Percentiles rank a stretch among this genome's conserved stretches.
Evolutionary conservation across 202 grass and related monocot genomes (phyloP).

Genomic region (Elaeis oleifera): DNA sequence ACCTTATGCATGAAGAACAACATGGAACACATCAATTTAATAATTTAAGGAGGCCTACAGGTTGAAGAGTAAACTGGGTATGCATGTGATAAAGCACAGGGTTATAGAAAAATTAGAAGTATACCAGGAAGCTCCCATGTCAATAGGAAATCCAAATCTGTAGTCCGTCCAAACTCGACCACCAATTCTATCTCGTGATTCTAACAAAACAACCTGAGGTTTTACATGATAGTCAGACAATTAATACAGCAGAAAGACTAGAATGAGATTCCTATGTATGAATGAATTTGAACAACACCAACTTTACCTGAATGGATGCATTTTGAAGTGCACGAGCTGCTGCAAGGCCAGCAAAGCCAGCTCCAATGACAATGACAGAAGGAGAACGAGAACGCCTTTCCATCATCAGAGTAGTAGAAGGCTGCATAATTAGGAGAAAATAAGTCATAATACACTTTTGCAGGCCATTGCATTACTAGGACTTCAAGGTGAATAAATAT

Average conservation of each 20-base stretch:
- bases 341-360: slow-evolving; percentile 93
- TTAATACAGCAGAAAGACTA: not conserved
- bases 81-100: not conserved
- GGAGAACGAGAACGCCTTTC: slow-evolving; percentile 41
- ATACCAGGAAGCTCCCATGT: slow-evolving; percentile 93
- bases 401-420: slow-evolving; percentile 42
- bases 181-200: slow-evolving; percentile 94
- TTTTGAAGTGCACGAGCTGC: slow-evolving; percentile 83
- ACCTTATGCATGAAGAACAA: slow-evolving; percentile 39
- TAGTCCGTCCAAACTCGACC: slow-evolving; percentile 89
- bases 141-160: slow-evolving; percentile 94
- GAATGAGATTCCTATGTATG: not conserved
- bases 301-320: slow-evolving; percentile 67
- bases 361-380: slow-evolving; percentile 87
- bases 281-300: not conserved
- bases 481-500: not conserved
- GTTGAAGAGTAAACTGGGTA: not conserved
- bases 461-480: not conserved
- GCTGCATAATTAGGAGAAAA: slow-evolving; percentile 29
- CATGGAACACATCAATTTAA: not conserved
- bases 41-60: not conserved
- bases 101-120: slow-evolving; percentile 8
- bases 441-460: not conserved
- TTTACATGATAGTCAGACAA: slow-evolving; percentile 17
- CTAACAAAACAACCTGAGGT: slow-evolving; percentile 76